These are phyloP conservation scores for Globisporangium mamillatum DNA, from an alignment of 352 stramenopile genomes.

Conservation along the genomic window DNA sequence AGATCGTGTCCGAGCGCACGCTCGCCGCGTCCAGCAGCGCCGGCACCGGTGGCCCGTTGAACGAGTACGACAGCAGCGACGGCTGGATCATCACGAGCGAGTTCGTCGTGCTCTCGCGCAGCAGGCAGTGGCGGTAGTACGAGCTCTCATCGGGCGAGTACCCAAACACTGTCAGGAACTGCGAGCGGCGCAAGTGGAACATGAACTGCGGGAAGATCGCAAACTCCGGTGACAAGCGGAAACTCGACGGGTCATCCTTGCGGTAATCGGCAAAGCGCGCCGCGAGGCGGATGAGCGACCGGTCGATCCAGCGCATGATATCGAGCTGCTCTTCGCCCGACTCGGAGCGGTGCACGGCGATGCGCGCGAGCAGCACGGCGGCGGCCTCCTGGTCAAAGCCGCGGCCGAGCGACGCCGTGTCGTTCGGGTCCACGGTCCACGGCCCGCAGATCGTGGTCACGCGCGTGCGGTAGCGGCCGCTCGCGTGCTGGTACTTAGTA, in stretches of 20 bases:
- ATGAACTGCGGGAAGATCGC: constrained; percentile 99
- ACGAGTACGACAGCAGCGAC: constrained; percentile 98
- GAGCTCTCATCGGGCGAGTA: constrained; percentile 98
- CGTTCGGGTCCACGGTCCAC: constrained; percentile 92
- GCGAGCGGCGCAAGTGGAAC: constrained; percentile 98
- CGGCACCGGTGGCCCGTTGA: constrained; percentile 89
- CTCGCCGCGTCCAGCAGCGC: constrained; percentile 88
- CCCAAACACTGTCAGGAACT: constrained; percentile 99
- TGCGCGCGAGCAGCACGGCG: constrained; percentile 94
- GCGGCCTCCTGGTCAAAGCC: constrained; percentile 99
- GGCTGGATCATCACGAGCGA: constrained; percentile 99
- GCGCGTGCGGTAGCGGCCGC: constrained; percentile 93
- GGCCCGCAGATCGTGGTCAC: constrained; percentile 97
- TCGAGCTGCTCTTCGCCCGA: constrained; percentile 84
- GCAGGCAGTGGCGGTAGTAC: constrained; percentile 95
- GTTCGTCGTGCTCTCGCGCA: constrained; percentile 97
- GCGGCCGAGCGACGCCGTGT: constrained; percentile 90
- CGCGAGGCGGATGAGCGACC: constrained; percentile 97
- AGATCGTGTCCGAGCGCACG: constrained; percentile 97
- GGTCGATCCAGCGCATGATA: constrained; percentile 92
- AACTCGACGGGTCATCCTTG: constrained; percentile 97
- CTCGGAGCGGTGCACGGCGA: constrained; percentile 85
- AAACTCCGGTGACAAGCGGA: constrained; percentile 96
- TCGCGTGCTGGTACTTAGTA: constrained; percentile 98
- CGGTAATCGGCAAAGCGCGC: constrained; percentile 99